Percentiles rank a stretch among this genome's conserved stretches.
phyloP scores from a whole-genome alignment of 2,329 filamentous ascomycete genomes.

The Aureobasidium sp. region DNA sequence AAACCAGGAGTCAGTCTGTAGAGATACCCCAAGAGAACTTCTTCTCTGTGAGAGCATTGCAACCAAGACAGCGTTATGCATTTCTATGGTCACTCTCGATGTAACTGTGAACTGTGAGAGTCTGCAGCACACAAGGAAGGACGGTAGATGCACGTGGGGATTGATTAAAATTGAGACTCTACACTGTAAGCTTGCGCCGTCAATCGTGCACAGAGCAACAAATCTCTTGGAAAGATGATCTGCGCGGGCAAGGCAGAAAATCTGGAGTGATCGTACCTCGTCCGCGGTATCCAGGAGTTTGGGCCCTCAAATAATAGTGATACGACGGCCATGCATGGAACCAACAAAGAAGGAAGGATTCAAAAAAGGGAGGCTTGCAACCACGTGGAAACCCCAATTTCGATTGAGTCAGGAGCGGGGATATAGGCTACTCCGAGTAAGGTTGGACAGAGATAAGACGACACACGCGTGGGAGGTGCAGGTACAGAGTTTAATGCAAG shows the following conservation, averaged over 20 bases:
- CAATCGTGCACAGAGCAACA: neutral
- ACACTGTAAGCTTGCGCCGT: neutral
- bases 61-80: too few species aligned
- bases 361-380: neutral
- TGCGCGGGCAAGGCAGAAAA: neutral
- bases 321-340: neutral
- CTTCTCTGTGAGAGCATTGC: too few species aligned
- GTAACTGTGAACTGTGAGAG: too few species aligned
- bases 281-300: neutral
- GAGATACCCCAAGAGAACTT: too few species aligned
- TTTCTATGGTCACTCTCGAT: too few species aligned
- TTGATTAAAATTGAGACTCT: neutral
- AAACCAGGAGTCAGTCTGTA: too few species aligned
- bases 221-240: neutral
- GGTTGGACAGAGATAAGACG: neutral
- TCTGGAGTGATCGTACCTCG: neutral
- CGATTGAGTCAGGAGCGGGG: too few species aligned
- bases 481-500: neutral
- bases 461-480: neutral
- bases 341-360: neutral
- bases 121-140: too few species aligned
- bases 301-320: neutral
- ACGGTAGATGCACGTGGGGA: too few species aligned
- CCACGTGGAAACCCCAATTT: neutral
- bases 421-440: neutral